Evolutionary conservation across 208 protist genomes (phyloP).

Genomic region (Acanthamoeba castellanii): DNA sequence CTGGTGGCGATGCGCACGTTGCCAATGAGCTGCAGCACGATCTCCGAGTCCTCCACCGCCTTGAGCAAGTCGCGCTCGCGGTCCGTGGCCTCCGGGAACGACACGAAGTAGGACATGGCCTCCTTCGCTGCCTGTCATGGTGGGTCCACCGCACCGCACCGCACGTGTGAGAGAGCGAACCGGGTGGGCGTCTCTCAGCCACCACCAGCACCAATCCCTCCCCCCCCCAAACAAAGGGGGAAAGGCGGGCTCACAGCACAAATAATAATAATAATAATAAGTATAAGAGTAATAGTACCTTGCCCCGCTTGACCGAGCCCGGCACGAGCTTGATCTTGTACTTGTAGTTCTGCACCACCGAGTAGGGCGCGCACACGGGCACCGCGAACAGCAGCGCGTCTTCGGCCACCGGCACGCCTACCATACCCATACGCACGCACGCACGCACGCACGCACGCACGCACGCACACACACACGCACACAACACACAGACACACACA

Average conservation of each 20-base stretch:
- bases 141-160: too few relatives aligned
- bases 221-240: too few relatives aligned
- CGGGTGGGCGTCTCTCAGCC: not conserved
- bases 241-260: too few relatives aligned
- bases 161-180: not conserved
- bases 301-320: conserved; percentile 90
- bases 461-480: too few relatives aligned
- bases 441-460: too few relatives aligned
- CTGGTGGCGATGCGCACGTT: conserved; percentile 54
- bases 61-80: conserved; percentile 50
- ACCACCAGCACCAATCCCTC: not conserved
- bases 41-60: conserved; percentile 42
- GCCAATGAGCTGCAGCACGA: conserved; percentile 38
- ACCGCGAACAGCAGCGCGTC: conserved; percentile 49
- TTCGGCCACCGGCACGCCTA: conserved; percentile 15
- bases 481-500: not conserved
- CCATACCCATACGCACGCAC: not conserved
- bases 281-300: conserved; percentile 60
- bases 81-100: conserved; percentile 33
- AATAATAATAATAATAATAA: not conserved
- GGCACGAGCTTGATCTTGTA: conserved; percentile 92
- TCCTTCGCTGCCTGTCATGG: conserved; percentile 27
- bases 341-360: conserved; percentile 89
- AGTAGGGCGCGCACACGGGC: conserved; percentile 84
- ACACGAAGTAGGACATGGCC: conserved; percentile 11